Evolutionary conservation across 441 rosid species (phyloP).

Genomic region (Viola pubescens): DNA sequence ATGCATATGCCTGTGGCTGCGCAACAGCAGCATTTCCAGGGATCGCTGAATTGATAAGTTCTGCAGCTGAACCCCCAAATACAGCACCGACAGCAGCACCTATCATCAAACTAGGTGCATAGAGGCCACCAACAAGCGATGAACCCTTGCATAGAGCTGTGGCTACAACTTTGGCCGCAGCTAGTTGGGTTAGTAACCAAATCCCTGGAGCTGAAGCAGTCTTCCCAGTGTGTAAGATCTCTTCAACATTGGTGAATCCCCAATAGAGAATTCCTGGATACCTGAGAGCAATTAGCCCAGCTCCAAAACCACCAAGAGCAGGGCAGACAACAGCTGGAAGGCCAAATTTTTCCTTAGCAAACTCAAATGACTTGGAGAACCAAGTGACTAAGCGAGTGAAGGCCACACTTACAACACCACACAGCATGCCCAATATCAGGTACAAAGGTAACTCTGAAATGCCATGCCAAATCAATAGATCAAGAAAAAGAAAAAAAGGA

Average conservation of each 20-base stretch:
- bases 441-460: constrained; percentile 85
- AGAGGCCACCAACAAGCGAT: constrained; percentile 93
- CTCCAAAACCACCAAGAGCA: constrained; percentile 94
- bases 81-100: constrained; percentile 97
- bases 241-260: constrained; percentile 99
- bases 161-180: constrained; percentile 91
- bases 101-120: constrained; percentile 97
- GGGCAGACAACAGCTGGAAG: constrained; percentile 89
- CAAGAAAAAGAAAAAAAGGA: not conserved
- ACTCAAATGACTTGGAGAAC: constrained; percentile 71
- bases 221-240: constrained; percentile 90
- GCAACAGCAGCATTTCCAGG: constrained; percentile 97
- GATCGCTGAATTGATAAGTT: constrained; percentile 76
- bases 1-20: constrained; percentile 94
- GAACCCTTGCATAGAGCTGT: constrained; percentile 95
- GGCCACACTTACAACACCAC: constrained; percentile 89
- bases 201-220: constrained; percentile 97
- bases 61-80: constrained; percentile 92
- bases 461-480: constrained; percentile 10
- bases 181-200: constrained; percentile 82
- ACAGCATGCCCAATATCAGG: constrained; percentile 91
- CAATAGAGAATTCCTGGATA: constrained; percentile 95
- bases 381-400: constrained; percentile 77
- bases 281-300: constrained; percentile 88
- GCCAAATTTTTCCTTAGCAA: constrained; percentile 67